Base-by-base conservation (phyloP, 78 protist species). In the Dictyostelium intermedium region DNA sequence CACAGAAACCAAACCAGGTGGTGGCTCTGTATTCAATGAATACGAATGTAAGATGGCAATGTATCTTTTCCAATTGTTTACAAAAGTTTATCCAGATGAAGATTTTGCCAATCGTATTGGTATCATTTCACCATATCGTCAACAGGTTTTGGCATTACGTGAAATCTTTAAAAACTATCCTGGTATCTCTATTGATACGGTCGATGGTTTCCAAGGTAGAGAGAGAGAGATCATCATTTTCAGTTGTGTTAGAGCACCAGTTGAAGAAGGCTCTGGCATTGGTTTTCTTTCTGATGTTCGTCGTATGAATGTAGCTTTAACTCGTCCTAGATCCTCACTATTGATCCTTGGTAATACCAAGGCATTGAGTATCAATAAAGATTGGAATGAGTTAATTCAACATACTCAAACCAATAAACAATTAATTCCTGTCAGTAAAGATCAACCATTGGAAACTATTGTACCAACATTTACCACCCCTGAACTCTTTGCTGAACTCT, bases 201-300 rank as follows among this genome's bases (percentile, higher is more conserved):
- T 98, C 1, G 98, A 97, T 86, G 96, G 96, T 39, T 97, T 93
- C 91, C 98, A 98, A 82, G 99, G 99, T 63, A 77, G 96, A 30
- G 99, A 98, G 78, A 85, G 94, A 85, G 96, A 95, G 14, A 66
- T 97, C 35, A 97, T 97, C 34, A 34, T 98, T 43, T 72, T 98
- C 61, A 84, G 96, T 34, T 91, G 96, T 72, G 99, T 98, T 23
- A 91, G 99, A 32, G 95, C 97, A 25, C 84, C 73, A 10, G 87
- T 9, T n/a, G 91, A 78, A 37, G 43, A 93, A 10, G 91, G 91
- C 43, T 14, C 82, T 8, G 91, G 92, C 10, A 86, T 92, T 69
- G 96, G 96, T 92, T 92, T 92, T 45, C 78, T 92, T 50, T 78
- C 87, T 11, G 96, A 92, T 74, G 77, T 43, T 9, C 50, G 96